A percentile compares a stretch with the other conserved stretches of the same genome.
Conservation (phyloP, 108 stramenopile species). For the Chaetoceros muelleri region DNA sequence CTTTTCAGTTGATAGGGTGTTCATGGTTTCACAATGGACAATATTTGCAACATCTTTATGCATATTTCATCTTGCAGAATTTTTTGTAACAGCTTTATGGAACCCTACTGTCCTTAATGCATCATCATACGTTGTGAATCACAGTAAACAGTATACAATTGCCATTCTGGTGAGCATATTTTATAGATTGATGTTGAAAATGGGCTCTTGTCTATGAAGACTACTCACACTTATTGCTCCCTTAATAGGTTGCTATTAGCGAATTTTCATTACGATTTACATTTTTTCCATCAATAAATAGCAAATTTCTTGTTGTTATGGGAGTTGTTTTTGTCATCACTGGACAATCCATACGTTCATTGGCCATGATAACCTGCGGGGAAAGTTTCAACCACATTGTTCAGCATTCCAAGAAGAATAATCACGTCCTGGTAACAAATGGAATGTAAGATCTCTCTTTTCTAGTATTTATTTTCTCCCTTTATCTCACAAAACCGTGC, state of each 20-base stretch:
- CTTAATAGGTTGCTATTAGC: conserved; percentile 41
- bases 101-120: conserved; percentile 50
- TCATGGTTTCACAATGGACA: conserved; percentile 53
- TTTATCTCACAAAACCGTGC: background rate
- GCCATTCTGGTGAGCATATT: conserved; percentile 56
- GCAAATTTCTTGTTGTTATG: conserved; percentile 14
- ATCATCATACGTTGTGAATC: conserved; percentile 91
- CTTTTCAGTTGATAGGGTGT: conserved; percentile 6
- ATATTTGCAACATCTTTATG: conserved; percentile 53
- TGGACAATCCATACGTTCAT: conserved; percentile 71
- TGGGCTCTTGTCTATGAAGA: background rate
- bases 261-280: conserved; percentile 75
- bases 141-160: conserved; percentile 80
- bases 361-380: conserved; percentile 89
- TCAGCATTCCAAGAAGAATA: conserved; percentile 67
- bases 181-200: conserved; percentile 1
- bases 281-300: conserved; percentile 33
- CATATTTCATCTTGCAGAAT: conserved; percentile 79
- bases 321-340: conserved; percentile 55
- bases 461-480: background rate
- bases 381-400: conserved; percentile 93
- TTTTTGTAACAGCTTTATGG: conserved; percentile 65
- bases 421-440: conserved; percentile 81
- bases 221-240: background rate
- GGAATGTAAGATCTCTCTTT: conserved; percentile 43